A percentile compares a stretch with the other conserved stretches of the same genome.
Evolutionary conservation across 192 early-diverging fungal genomes (phyloP).

Genomic region (Linnemannia hyalina): DNA sequence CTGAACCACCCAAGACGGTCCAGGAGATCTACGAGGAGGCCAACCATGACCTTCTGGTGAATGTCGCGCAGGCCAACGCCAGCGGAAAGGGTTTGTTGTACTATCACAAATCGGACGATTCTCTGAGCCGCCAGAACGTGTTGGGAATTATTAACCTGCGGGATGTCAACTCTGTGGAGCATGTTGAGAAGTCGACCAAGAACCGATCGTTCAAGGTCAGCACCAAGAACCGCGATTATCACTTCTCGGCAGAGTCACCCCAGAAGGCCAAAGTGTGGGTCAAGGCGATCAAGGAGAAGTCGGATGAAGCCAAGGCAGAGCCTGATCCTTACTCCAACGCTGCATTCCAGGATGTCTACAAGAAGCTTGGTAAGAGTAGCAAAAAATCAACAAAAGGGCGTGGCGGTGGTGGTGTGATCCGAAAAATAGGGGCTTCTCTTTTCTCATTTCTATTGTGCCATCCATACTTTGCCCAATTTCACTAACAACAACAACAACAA

Average conservation of each 20-base stretch:
- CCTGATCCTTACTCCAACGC: conserved; percentile 25
- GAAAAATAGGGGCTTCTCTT: neutral
- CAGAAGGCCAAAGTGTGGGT: conserved; percentile 56
- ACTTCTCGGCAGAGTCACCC: conserved; percentile 48
- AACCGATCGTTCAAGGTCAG: conserved; percentile 52
- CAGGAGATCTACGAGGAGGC: conserved; percentile 47
- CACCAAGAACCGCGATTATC: conserved; percentile 55
- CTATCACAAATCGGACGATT: conserved; percentile 57
- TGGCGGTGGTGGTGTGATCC: neutral
- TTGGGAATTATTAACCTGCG: conserved; percentile 56
- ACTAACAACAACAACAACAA: neutral
- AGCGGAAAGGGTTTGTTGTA: conserved; percentile 54
- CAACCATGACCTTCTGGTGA: conserved; percentile 39
- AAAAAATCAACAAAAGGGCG: neutral
- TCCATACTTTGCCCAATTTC: neutral
- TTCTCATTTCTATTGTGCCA: neutral
- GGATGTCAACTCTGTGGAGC: conserved; percentile 54
- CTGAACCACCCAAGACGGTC: conserved; percentile 21
- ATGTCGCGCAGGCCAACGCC: conserved; percentile 56
- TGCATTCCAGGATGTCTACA: conserved; percentile 54
- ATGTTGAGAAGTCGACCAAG: conserved; percentile 48
- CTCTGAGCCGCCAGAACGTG: conserved; percentile 32
- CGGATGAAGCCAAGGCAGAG: conserved; percentile 43
- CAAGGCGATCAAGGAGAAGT: conserved; percentile 50
- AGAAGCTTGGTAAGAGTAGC: conserved; percentile 50